These are phyloP conservation scores for Metschnikowia continentalis DNA, from an alignment of 805 yeast species.

Conservation along the genomic window DNA sequence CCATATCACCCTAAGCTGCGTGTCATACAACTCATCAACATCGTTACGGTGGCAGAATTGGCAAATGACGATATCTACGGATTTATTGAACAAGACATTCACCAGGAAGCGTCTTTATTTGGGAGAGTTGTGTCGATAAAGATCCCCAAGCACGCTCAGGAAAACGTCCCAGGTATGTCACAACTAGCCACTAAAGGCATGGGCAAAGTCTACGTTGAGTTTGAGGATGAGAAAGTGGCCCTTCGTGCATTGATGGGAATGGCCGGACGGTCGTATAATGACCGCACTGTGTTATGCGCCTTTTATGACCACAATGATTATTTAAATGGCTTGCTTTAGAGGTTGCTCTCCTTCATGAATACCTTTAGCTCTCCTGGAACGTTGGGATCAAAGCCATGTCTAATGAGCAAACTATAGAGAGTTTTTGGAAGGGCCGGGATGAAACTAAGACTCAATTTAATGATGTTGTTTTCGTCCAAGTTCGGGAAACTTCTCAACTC, in stretches of 20 bases:
- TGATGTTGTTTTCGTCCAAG: slow-evolving; percentile 67
- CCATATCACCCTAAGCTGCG: slow-evolving; percentile 36
- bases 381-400: slow-evolving; percentile 57
- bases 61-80: slow-evolving; percentile 45
- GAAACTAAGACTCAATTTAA: slow-evolving; percentile 74
- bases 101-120: slow-evolving; percentile 42
- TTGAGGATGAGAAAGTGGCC: slow-evolving; percentile 49
- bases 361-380: slow-evolving; percentile 34
- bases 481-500: slow-evolving; percentile 68
- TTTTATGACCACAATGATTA: slow-evolving; percentile 60
- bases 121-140: slow-evolving; percentile 52
- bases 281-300: slow-evolving; percentile 63
- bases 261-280: slow-evolving; percentile 65
- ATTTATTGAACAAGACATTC: slow-evolving; percentile 51
- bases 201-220: slow-evolving; percentile 72
- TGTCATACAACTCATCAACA: slow-evolving; percentile 66
- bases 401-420: slow-evolving; percentile 56
- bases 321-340: slow-evolving; percentile 32
- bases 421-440: slow-evolving; percentile 67
- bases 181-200: slow-evolving; percentile 49
- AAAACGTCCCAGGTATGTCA: slow-evolving; percentile 37
- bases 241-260: slow-evolving; percentile 52
- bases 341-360: slow-evolving; percentile 9
- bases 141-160: slow-evolving; percentile 61
- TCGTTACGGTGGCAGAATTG: slow-evolving; percentile 62